A percentile compares a stretch with the other conserved stretches of the same genome.
Evolutionary conservation across 2,329 filamentous ascomycete species (phyloP).

Genomic region (Verticillium isaacii): DNA sequence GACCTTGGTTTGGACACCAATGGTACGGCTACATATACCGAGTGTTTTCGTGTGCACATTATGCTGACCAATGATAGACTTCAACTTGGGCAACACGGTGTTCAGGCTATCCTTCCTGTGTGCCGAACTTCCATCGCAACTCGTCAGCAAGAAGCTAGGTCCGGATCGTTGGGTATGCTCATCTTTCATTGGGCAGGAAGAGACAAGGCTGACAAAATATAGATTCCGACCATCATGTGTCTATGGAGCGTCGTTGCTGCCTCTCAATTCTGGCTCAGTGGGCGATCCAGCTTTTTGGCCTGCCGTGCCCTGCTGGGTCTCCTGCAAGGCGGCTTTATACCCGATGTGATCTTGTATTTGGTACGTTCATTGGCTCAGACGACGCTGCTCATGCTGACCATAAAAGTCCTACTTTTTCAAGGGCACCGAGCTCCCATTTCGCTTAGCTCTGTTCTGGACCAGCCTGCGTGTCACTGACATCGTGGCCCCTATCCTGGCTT

Average conservation of each 20-base stretch:
- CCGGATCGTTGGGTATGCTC: slow-evolving; percentile 29
- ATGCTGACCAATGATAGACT: slow-evolving; percentile 27
- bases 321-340: slow-evolving; percentile 45
- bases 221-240: slow-evolving; percentile 39
- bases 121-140: slow-evolving; percentile 57
- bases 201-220: background rate
- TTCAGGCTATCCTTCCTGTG: slow-evolving; percentile 45
- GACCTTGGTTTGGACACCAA: slow-evolving; percentile 39
- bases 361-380: slow-evolving; percentile 7
- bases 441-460: slow-evolving; percentile 28
- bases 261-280: slow-evolving; percentile 25
- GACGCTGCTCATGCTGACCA: background rate
- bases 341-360: slow-evolving; percentile 26
- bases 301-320: slow-evolving; percentile 36
- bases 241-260: slow-evolving; percentile 27
- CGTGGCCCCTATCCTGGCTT: slow-evolving; percentile 25
- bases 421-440: slow-evolving; percentile 23
- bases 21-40: background rate
- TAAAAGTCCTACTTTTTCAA: slow-evolving; percentile 24
- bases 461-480: slow-evolving; percentile 23
- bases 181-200: too few species aligned
- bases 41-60: background rate
- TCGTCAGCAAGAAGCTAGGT: slow-evolving; percentile 48
- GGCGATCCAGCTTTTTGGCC: slow-evolving; percentile 22
- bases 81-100: slow-evolving; percentile 45